Conservation (phyloP, 2,329 filamentous ascomycete genomes). For the Zymoseptoria crescenta region DNA sequence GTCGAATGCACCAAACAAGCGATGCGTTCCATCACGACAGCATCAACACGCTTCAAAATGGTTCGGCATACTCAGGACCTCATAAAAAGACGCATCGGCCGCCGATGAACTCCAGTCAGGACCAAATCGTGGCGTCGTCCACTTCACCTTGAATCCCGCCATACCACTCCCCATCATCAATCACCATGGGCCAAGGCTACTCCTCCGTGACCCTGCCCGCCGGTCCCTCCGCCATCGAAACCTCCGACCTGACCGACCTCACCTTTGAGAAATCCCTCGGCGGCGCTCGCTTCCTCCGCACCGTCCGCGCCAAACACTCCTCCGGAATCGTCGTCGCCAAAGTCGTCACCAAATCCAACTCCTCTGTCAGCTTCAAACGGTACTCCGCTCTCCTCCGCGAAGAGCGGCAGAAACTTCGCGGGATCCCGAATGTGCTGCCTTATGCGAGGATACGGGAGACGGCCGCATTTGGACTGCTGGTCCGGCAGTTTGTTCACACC, state of each 20-base stretch:
- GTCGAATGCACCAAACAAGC: not conserved
- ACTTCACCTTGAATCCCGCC: not conserved
- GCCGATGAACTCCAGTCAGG: not conserved
- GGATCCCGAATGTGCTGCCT: slow-evolving; percentile 82
- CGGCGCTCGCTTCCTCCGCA: slow-evolving; percentile 92
- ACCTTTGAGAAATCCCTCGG: slow-evolving; percentile 89
- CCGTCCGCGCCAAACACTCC: slow-evolving; percentile 79
- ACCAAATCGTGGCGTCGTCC: not conserved
- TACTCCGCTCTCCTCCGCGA: slow-evolving; percentile 77
- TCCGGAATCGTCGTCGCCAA: slow-evolving; percentile 92
- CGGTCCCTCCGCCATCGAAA: slow-evolving; percentile 86
- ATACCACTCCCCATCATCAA: slow-evolving; percentile 3
- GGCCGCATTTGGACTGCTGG: slow-evolving; percentile 81
- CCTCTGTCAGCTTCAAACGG: slow-evolving; percentile 67
- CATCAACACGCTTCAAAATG: not conserved
- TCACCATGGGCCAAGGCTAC: slow-evolving; percentile 90
- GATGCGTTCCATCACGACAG: not conserved
- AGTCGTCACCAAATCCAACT: slow-evolving; percentile 77
- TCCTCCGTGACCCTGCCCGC: slow-evolving; percentile 78
- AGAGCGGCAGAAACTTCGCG: slow-evolving; percentile 68
- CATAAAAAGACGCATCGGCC: not conserved
- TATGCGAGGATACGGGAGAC: slow-evolving; percentile 92
- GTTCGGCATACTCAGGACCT: not conserved
- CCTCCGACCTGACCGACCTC: slow-evolving; percentile 82
- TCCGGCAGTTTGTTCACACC: slow-evolving; percentile 91